Conservation (phyloP, 2,329 filamentous ascomycete species). For the Apiospora phragmitis region DNA sequence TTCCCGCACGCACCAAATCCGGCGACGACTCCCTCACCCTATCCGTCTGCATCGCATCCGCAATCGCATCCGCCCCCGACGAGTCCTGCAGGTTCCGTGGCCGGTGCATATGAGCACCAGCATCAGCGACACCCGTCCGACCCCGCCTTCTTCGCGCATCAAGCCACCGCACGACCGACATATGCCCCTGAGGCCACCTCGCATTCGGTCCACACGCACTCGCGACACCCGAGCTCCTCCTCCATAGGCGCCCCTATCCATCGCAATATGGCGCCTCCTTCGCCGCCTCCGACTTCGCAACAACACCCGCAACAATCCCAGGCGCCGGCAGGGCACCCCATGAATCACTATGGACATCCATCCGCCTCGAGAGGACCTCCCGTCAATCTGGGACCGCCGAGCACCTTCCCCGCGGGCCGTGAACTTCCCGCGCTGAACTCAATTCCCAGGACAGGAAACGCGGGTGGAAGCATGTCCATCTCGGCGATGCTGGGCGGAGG, state of each 20-base stretch:
- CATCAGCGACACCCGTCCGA: conserved; percentile 33
- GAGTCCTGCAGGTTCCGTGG: conserved; percentile 22
- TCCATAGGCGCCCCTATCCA: conserved; percentile 28
- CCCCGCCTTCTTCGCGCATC: conserved; percentile 30
- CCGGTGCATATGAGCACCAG: conserved; percentile 17
- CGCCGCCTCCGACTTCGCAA: conserved; percentile 22
- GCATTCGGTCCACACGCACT: conserved; percentile 29
- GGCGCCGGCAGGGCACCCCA: conserved; percentile 26
- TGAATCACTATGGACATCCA: conserved; percentile 30
- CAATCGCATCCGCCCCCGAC: conserved; percentile 28
- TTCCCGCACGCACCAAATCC: conserved; percentile 15
- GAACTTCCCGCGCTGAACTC: conserved; percentile 38
- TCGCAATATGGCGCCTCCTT: conserved; percentile 31
- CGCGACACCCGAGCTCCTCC: conserved; percentile 33
- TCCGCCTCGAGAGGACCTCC: conserved; percentile 30
- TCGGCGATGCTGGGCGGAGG: conserved; percentile 58
- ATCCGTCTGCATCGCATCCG: conserved; percentile 23
- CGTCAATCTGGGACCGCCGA: conserved; percentile 30
- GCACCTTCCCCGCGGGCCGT: conserved; percentile 30
- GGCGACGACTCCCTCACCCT: conserved; percentile 12
- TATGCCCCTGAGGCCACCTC: conserved; percentile 29
- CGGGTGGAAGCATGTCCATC: conserved; percentile 61
- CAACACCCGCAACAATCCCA: conserved; percentile 2
- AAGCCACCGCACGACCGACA: conserved; percentile 24
- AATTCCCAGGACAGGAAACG: conserved; percentile 43